Conservation (phyloP, 495 filamentous ascomycete species). For the Xylaria scruposa region DNA sequence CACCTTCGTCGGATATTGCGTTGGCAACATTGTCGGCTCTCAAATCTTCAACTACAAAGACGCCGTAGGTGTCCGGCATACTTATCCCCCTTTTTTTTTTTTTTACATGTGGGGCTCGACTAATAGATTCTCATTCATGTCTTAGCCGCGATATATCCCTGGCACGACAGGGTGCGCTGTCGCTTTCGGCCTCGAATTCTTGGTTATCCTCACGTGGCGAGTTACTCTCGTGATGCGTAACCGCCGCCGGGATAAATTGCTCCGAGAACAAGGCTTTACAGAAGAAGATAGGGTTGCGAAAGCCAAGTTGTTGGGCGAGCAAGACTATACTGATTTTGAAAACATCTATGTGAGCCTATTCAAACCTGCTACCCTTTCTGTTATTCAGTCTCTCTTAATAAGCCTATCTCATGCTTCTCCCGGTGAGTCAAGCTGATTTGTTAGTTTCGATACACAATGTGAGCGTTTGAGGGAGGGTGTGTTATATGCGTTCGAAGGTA, state of each 20-base stretch:
- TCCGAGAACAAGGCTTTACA: slow-evolving; percentile 34
- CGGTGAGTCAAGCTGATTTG: background rate
- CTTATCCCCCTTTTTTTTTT: too few relatives aligned
- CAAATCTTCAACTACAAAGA: slow-evolving; percentile 58
- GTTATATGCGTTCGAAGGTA: background rate
- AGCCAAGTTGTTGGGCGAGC: slow-evolving; percentile 41
- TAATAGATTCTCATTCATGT: background rate
- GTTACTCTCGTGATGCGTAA: slow-evolving; percentile 38
- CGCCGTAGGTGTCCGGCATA: background rate
- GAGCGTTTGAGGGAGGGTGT: background rate
- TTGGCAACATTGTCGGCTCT: slow-evolving; percentile 66
- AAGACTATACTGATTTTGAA: slow-evolving; percentile 42
- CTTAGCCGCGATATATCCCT: slow-evolving; percentile 38
- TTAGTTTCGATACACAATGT: slow-evolving; percentile 14
- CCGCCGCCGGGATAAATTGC: slow-evolving; percentile 33
- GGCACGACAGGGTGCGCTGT: slow-evolving; percentile 38
- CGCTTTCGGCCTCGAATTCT: slow-evolving; percentile 39
- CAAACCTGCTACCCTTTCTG: slow-evolving; percentile 15
- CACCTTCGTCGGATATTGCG: slow-evolving; percentile 54
- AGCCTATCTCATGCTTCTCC: background rate
- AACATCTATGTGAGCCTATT: slow-evolving; percentile 34
- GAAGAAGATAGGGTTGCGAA: slow-evolving; percentile 39
- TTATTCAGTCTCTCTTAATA: background rate
- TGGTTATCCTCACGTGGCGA: slow-evolving; percentile 37
- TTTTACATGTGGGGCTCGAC: background rate